phyloP scores from a whole-genome alignment of 495 filamentous ascomycete genomes.

The Letharia columbiana region DNA sequence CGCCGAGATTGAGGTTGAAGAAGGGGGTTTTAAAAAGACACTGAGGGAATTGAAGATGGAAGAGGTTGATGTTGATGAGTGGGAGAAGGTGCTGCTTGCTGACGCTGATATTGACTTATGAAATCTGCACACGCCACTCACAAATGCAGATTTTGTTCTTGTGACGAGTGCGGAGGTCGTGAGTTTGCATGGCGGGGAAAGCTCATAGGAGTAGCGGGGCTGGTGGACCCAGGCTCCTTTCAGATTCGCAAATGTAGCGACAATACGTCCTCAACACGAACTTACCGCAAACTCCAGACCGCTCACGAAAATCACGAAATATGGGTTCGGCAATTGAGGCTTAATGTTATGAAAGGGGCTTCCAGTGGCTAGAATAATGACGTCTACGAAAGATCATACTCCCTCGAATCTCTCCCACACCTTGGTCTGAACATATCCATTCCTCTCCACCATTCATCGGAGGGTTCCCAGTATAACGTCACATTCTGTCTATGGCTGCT shows the following conservation, averaged over 20 bases:
- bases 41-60: not conserved
- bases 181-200: too few species aligned
- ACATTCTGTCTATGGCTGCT: not conserved
- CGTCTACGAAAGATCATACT: constrained; percentile 2
- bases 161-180: too few species aligned
- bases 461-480: not conserved
- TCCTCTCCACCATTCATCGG: not conserved
- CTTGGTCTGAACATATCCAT: too few species aligned
- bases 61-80: not conserved
- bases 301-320: not conserved
- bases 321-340: not conserved
- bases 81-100: not conserved
- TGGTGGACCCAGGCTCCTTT: too few species aligned
- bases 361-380: constrained; percentile 3
- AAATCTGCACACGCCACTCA: too few species aligned
- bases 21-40: not conserved
- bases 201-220: too few species aligned
- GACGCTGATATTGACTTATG: not conserved
- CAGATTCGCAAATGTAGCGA: too few species aligned
- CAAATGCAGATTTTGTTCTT: too few species aligned
- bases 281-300: not conserved
- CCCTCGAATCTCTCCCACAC: not conserved
- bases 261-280: not conserved
- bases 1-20: not conserved
- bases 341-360: not conserved